phyloP scores from a whole-genome alignment of 306 rosid genomes.

The Dalbergia oliveri region DNA sequence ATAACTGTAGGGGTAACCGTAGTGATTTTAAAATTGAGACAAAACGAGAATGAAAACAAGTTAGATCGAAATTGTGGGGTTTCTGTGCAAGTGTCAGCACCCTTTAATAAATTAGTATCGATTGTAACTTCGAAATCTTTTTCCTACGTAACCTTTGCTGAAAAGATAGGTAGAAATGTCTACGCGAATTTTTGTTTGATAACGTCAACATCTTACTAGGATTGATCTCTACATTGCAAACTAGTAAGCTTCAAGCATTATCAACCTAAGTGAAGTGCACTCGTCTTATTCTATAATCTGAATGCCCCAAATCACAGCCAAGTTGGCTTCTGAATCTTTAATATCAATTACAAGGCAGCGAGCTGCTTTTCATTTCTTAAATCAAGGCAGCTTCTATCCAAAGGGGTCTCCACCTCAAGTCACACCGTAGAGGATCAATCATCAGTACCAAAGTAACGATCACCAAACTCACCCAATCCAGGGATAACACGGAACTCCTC shows the following conservation, averaged over 20 bases:
- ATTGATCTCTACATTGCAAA: conserved; percentile 26
- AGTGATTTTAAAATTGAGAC: no score
- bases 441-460: conserved; percentile 94
- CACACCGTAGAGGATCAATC: conserved; percentile 44
- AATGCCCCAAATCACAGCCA: conserved; percentile 27
- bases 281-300: conserved; percentile 26
- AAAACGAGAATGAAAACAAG: no score
- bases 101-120: no score
- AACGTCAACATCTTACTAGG: conserved; percentile 14
- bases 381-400: conserved; percentile 22
- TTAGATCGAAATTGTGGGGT: no score
- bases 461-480: conserved; percentile 95
- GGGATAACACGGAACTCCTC: conserved; percentile 92
- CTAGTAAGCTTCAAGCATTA: background rate
- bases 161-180: background rate
- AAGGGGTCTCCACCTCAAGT: conserved; percentile 8
- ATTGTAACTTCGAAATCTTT: background rate
- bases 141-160: background rate
- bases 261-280: conserved; percentile 15
- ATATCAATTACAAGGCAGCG: conserved; percentile 10
- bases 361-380: conserved; percentile 42
- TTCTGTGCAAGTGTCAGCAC: no score
- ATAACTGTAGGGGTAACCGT: no score
- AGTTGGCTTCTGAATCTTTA: conserved; percentile 41
- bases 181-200: background rate